Conservation (phyloP, 2,329 filamentous ascomycete genomes). For the Phaeophleospora eucalypticola region DNA sequence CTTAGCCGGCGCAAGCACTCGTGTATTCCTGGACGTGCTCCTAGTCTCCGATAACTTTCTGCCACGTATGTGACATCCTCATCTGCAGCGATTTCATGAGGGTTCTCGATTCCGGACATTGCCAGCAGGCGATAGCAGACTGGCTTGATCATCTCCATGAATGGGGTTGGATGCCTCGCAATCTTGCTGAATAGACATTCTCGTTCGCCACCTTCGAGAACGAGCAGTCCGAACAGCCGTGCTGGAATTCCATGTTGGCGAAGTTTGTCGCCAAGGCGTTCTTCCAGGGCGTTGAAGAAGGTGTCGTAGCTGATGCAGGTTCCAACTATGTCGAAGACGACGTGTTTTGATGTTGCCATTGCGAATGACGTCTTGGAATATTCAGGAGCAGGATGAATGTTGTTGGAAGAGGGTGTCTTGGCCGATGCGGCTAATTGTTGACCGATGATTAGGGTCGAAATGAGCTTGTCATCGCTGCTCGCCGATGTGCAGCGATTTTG, state of each 20-base stretch:
- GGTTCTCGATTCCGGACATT: conserved; percentile 42
- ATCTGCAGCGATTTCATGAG: conserved; percentile 39
- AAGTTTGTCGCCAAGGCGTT: conserved; percentile 40
- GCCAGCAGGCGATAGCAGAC: conserved; percentile 49
- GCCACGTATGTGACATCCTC: conserved; percentile 41
- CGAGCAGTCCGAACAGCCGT: conserved; percentile 43
- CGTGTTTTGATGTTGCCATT: conserved; percentile 15
- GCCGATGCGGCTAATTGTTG: background rate
- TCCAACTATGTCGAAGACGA: conserved; percentile 45
- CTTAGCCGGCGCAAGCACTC: conserved; percentile 44
- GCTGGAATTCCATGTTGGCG: conserved; percentile 37
- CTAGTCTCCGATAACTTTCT: conserved; percentile 31
- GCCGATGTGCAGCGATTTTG: background rate
- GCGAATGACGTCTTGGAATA: background rate
- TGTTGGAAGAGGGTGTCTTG: background rate
- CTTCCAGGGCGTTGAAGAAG: conserved; percentile 40
- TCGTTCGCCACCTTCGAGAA: conserved; percentile 46
- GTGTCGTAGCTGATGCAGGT: conserved; percentile 46
- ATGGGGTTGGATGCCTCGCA: conserved; percentile 41
- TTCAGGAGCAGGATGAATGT: background rate
- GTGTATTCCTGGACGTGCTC: conserved; percentile 37
- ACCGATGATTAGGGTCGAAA: too few relatives aligned
- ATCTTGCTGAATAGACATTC: conserved; percentile 49
- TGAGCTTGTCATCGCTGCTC: background rate
- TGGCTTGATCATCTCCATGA: conserved; percentile 39